Conservation (phyloP, 768 basidiomycete genomes). For the Hygrocybe coccinea region DNA sequence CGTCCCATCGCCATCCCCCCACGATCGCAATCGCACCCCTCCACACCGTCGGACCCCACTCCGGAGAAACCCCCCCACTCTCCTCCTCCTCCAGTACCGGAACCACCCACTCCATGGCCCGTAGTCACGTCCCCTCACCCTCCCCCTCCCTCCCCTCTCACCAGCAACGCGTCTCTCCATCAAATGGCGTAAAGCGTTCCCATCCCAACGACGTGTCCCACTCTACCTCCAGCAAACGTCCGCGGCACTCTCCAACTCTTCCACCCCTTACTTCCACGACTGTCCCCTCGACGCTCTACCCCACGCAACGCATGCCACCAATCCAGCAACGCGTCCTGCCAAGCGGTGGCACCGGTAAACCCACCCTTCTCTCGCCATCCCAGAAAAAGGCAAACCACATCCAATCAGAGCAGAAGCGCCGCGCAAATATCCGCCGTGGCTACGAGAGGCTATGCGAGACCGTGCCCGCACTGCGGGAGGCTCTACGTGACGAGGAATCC, state of each 20-base stretch:
- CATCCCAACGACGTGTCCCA: background rate
- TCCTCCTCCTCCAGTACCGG: slow-evolving; percentile 24
- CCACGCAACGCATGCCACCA: background rate
- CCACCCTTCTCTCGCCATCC: slow-evolving; percentile 63
- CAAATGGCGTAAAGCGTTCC: slow-evolving; percentile 1
- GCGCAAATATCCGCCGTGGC: slow-evolving; percentile 83
- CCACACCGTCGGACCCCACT: background rate
- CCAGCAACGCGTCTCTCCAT: slow-evolving; percentile 3
- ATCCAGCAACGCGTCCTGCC: slow-evolving; percentile 10
- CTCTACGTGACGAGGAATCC: slow-evolving; percentile 71
- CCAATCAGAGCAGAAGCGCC: slow-evolving; percentile 88
- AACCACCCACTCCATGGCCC: slow-evolving; percentile 17
- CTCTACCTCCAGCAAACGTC: background rate
- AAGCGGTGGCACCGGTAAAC: slow-evolving; percentile 27
- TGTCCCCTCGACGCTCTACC: background rate
- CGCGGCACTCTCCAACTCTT: slow-evolving; percentile 4
- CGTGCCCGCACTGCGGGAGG: slow-evolving; percentile 77
- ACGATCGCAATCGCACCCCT: background rate
- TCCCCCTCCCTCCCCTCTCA: slow-evolving; percentile 8
- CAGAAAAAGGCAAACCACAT: slow-evolving; percentile 95
- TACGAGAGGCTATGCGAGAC: slow-evolving; percentile 85
- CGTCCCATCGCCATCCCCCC: background rate
- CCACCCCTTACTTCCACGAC: background rate
- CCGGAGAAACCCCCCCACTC: slow-evolving; percentile 10
- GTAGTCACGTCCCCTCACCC: slow-evolving; percentile 9